Base-by-base conservation (phyloP, 2,329 filamentous ascomycete species). In the Neonectria ditissima region DNA sequence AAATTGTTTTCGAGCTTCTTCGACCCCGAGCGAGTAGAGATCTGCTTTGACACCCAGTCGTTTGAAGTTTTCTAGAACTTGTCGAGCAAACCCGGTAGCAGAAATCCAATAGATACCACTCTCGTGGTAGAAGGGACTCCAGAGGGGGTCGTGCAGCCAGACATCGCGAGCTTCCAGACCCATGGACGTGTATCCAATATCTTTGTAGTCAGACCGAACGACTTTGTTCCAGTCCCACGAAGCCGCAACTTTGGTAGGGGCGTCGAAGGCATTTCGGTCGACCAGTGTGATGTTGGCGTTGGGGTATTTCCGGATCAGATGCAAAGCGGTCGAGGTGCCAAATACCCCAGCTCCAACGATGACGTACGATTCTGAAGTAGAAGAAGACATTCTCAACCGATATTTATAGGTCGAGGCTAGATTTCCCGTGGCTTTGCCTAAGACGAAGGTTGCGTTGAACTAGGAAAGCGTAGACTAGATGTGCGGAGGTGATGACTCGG, bases 261-360 rank as follows among this genome's bases (percentile, higher is more conserved):
- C 82, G 24, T 84, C 82, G 55, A 77, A 80, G 4, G 81, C 78
- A 59, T 84, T 79, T 7, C 85, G 83, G 76, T 90, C 87, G 30
- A 90, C 76, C 2, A 90, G 75, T 1, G 82, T 86, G 54, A 90
- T 79, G 8, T 75, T 76, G 2, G 83, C 82, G 24, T 80, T 69
- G n/a, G 83, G 80, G 68, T 84, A 80, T 54, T 78, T 79, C 50
- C 79, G 79, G 61, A 84, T 83, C 44, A 90, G 81, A 66, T 90
- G 84, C 62, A 87, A 85, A 9, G 88, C 89, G 0, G 87, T 89
- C 24, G 86, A 88, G 32, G 84, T 83, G 53, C 88, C 89, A 70
- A 90, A 90, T 22, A 88, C 85, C 39, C 89, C 89, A 9, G 85
- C 86, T 24, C 89, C 89, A 45, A 91, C 76, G 58, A 91, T 89